Conservation (phyloP, 75 land plant species). For the Sequoia sempervirens region DNA sequence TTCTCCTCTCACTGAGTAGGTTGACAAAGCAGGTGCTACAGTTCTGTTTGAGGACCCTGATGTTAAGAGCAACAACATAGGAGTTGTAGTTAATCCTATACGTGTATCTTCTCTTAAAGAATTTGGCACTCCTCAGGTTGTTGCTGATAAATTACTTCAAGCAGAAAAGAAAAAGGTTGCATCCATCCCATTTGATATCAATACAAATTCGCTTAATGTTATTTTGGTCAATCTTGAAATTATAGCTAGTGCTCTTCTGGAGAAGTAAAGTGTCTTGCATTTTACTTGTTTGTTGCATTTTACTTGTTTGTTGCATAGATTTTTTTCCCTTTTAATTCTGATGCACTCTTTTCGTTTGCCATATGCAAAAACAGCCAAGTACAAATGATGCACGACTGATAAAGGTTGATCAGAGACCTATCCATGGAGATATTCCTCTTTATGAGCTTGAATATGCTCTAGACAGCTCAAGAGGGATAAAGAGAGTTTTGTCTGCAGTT, state of each 20-base stretch:
- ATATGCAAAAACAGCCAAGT: constrained; percentile 51
- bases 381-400: constrained; percentile 69
- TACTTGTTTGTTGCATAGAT: background rate
- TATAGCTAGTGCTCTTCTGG: background rate
- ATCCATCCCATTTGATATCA: background rate
- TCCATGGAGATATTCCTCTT: constrained; percentile 50
- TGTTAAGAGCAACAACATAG: constrained; percentile 63
- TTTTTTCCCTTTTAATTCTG: background rate
- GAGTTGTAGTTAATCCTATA: constrained; percentile 92
- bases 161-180: constrained; percentile 86
- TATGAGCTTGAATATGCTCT: constrained; percentile 87
- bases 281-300: background rate
- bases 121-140: constrained; percentile 77
- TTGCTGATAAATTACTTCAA: constrained; percentile 86
- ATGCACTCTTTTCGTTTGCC: background rate
- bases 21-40: constrained; percentile 95
- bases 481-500: constrained; percentile 85
- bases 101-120: constrained; percentile 60
- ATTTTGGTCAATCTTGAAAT: constrained; percentile 6
- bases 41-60: constrained; percentile 75
- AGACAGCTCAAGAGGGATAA: constrained; percentile 85
- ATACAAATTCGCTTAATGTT: background rate
- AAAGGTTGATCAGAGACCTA: constrained; percentile 46
- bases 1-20: constrained; percentile 36
- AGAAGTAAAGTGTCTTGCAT: background rate